These are phyloP conservation scores for Leptomonas seymouri DNA, from an alignment of 208 protist species.

Conservation along the genomic window DNA sequence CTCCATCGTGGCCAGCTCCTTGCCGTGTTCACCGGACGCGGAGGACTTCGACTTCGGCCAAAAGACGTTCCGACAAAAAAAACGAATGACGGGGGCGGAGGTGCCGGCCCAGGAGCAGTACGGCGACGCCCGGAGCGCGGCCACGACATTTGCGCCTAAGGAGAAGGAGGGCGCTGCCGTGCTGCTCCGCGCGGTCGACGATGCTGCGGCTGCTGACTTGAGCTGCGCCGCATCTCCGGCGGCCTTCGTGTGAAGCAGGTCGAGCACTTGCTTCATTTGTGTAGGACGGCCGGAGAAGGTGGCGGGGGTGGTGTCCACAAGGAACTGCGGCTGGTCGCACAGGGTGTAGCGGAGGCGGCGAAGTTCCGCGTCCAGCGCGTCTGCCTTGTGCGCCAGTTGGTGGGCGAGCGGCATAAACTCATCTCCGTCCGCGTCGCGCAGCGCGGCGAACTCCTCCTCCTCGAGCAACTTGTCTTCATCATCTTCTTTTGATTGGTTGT, in stretches of 20 bases:
- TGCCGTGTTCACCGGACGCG: neutral
- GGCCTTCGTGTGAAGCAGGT: neutral
- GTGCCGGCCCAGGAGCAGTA: slow-evolving; percentile 22
- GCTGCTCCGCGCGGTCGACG: neutral
- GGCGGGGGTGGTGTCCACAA: slow-evolving; percentile 46
- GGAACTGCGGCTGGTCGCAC: slow-evolving; percentile 59
- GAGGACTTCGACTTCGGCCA: slow-evolving; percentile 5
- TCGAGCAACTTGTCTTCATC: slow-evolving; percentile 62
- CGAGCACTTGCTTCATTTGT: slow-evolving; percentile 42
- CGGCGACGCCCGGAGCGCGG: slow-evolving; percentile 20
- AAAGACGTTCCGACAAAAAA: slow-evolving; percentile 7
- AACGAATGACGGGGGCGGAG: slow-evolving; percentile 11
- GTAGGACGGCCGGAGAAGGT: slow-evolving; percentile 54
- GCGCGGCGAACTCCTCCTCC: slow-evolving; percentile 74
- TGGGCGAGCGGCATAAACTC: slow-evolving; percentile 54
- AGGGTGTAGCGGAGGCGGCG: slow-evolving; percentile 60
- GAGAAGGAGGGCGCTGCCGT: neutral
- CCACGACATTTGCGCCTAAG: slow-evolving; percentile 2
- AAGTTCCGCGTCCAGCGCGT: slow-evolving; percentile 68
- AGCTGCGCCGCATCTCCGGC: neutral
- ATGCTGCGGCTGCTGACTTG: neutral
- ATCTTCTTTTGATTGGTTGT: slow-evolving; percentile 35
- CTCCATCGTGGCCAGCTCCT: slow-evolving; percentile 40
- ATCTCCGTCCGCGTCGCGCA: slow-evolving; percentile 42
- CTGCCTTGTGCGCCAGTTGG: slow-evolving; percentile 57